Percentiles rank a stretch among this genome's conserved stretches.
Conservation (phyloP, 345 rosid species). For the Brassica cretica region DNA sequence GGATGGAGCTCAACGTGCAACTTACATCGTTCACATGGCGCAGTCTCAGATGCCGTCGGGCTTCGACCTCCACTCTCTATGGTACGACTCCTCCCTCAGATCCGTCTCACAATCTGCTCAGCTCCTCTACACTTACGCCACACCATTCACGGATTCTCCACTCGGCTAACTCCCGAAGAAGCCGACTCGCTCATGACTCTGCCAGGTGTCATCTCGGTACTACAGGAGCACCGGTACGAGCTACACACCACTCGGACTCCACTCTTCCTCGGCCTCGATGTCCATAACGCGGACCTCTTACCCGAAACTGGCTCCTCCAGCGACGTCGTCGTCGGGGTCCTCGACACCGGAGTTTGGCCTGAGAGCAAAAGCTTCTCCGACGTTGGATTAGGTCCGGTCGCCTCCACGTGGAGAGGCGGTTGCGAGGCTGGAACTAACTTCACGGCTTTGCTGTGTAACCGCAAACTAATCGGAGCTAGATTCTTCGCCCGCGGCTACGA, state of each 20-base stretch:
- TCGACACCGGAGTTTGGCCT: conserved; percentile 68
- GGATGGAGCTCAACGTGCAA: conserved; percentile 36
- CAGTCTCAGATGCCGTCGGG: conserved; percentile 66
- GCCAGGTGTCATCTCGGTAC: conserved; percentile 50
- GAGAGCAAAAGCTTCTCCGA: conserved; percentile 57
- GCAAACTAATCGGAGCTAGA: conserved; percentile 64
- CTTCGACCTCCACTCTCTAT: conserved; percentile 62
- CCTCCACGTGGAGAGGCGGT: conserved; percentile 57
- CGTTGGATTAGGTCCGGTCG: conserved; percentile 51
- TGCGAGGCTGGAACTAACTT: conserved; percentile 66
- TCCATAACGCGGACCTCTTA: conserved; percentile 31
- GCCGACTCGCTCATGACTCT: conserved; percentile 46
- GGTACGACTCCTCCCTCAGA: conserved; percentile 78
- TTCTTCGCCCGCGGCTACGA: conserved; percentile 57
- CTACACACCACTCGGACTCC: conserved; percentile 68
- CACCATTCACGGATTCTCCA: conserved; percentile 62
- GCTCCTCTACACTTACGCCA: conserved; percentile 57
- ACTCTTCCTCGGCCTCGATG: conserved; percentile 55
- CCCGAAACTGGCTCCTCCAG: conserved; percentile 37
- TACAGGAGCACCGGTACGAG: conserved; percentile 56
- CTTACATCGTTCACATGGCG: conserved; percentile 94
- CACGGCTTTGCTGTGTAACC: conserved; percentile 47
- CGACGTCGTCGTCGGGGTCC: conserved; percentile 56
- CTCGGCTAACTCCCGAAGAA: conserved; percentile 47
- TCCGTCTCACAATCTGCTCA: conserved; percentile 59